Evolutionary conservation across 106 monocot species (phyloP).

Genomic region (Cymbidium sinense): DNA sequence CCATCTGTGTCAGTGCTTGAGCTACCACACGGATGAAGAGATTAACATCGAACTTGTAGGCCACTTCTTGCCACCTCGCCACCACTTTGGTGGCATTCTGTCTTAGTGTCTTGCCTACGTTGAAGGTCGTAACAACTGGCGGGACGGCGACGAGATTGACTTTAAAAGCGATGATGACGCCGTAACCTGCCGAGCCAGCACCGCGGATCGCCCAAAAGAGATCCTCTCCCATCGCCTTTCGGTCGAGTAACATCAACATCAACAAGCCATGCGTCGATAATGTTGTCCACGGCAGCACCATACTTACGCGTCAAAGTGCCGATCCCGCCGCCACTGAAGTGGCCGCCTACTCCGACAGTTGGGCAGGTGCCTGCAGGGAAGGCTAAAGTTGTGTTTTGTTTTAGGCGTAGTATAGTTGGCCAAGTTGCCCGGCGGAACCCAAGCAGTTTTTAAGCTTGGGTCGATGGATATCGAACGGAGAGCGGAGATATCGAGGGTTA

Average conservation of each 20-base stretch:
- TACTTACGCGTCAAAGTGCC: slow-evolving; percentile 37
- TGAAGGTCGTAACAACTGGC: slow-evolving; percentile 30
- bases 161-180: slow-evolving; percentile 34
- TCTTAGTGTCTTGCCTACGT: background rate
- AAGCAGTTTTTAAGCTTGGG: slow-evolving; percentile 14
- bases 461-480: slow-evolving; percentile 27
- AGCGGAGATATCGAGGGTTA: slow-evolving; percentile 29
- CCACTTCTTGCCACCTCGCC: slow-evolving; percentile 16
- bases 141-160: slow-evolving; percentile 38
- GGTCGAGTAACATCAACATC: slow-evolving; percentile 26
- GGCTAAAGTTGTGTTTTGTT: slow-evolving; percentile 5
- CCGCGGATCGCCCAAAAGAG: slow-evolving; percentile 63
- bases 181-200: slow-evolving; percentile 43
- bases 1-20: background rate
- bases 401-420: slow-evolving; percentile 39
- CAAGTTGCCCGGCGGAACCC: slow-evolving; percentile 60
- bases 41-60: background rate
- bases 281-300: slow-evolving; percentile 34
- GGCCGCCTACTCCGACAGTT: slow-evolving; percentile 43
- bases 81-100: slow-evolving; percentile 11
- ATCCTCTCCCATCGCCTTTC: slow-evolving; percentile 54
- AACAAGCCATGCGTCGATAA: slow-evolving; percentile 34
- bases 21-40: slow-evolving; percentile 5
- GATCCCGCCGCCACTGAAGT: slow-evolving; percentile 44
- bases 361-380: slow-evolving; percentile 45